Base-by-base conservation (phyloP, 78 protist species). In the Dictyostelium discoideum region DNA sequence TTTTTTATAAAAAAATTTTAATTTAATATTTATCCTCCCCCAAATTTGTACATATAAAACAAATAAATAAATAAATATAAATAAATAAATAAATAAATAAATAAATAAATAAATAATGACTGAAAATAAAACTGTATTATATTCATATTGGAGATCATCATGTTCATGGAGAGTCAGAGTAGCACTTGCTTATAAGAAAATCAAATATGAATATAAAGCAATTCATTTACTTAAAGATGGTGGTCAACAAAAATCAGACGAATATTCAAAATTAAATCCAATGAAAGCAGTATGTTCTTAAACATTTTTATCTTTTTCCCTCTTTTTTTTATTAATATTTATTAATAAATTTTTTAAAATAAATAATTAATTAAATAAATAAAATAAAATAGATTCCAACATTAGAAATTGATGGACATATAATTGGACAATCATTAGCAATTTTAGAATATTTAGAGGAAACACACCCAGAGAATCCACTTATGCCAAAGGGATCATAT, bases 151-250 rank as follows among this genome's bases (percentile, higher is more conserved):
- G 85, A 95, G 99, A 69, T 87, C 96, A 82, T 96, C 98, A 46
- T 96, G 98, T 81, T 93, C 97, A 22, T 98, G 98, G 98, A 97
- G 99, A 72, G 97, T 98, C 16, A 97, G 99, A 86, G 65, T 92
- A 8, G 96, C 95, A n/a, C 57, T 95, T 1, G 97, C 85, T 11
- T 85, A 26, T 18, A 95, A 95, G 20, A 82, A 84, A 69, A 84
- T 88, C 14, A 77, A 85, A n/a, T 87, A 88, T 73, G 87, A 87
- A 57, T 86, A 83, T 74, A 85, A 92, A 81, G 88, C 97, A 32
- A 69, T 98, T 29, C 88, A 97, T 72, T 88, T 98, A 39, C 37
- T 98, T 6, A 96, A 98, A 63, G 86, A 92, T 20, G 97, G 92
- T 50, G 92, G 92, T 20, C 79, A 90, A 74, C 93, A 95, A 73